phyloP scores from a whole-genome alignment of 2,329 filamentous ascomycete species.

The Teratosphaeria nubilosa region DNA sequence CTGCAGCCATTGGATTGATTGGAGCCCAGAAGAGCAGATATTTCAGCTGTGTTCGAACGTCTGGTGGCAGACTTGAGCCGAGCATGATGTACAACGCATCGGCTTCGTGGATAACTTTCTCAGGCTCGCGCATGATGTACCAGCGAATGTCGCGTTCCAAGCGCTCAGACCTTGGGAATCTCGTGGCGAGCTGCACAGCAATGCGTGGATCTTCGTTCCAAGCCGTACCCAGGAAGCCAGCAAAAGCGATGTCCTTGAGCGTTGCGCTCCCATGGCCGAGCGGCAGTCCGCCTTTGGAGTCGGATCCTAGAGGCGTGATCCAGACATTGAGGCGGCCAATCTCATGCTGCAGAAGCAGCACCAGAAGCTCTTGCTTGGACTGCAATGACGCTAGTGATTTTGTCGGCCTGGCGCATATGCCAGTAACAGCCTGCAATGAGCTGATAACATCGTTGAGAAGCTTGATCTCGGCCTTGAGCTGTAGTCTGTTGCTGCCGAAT shows the following conservation, averaged over 20 bases:
- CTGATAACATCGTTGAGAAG: conserved; percentile 65
- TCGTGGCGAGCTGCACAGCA: conserved; percentile 70
- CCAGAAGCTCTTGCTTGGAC: conserved; percentile 73
- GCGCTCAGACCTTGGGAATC: conserved; percentile 62
- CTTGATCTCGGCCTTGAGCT: conserved; percentile 85
- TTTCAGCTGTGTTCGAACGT: conserved; percentile 79
- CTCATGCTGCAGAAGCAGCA: conserved; percentile 74
- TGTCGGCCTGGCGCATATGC: conserved; percentile 41
- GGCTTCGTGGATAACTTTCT: conserved; percentile 69
- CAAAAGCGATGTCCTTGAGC: conserved; percentile 28
- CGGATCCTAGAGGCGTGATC: conserved; percentile 68
- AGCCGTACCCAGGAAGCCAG: conserved; percentile 61
- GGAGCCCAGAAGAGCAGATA: conserved; percentile 90
- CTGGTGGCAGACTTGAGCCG: conserved; percentile 62
- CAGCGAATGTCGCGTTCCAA: conserved; percentile 67
- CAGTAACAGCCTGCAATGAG: conserved; percentile 54
- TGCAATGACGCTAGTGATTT: conserved; percentile 56
- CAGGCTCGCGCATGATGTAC: conserved; percentile 71
- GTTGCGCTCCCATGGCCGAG: conserved; percentile 25
- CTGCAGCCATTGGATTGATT: conserved; percentile 83
- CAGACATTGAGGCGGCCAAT: conserved; percentile 76
- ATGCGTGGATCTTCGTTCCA: conserved; percentile 80
- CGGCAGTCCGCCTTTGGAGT: conserved; percentile 27
- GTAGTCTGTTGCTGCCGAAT: conserved; percentile 85
- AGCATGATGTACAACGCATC: conserved; percentile 77